Percentiles rank a stretch among this genome's conserved stretches.
Evolutionary conservation across 1,284 basidiomycete genomes (phyloP).

Genomic region (Leccinum griseonigrum): DNA sequence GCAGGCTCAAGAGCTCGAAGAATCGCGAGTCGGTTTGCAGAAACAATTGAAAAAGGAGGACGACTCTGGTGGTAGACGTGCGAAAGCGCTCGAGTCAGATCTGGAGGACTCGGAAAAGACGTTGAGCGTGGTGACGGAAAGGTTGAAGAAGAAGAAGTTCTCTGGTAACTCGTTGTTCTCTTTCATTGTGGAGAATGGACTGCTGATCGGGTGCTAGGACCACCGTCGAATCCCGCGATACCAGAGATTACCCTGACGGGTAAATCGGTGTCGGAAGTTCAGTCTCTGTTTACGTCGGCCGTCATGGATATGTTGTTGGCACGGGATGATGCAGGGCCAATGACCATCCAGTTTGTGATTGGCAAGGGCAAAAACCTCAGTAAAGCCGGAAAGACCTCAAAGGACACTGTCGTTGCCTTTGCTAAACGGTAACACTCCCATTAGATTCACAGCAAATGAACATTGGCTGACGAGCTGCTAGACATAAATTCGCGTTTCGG

Average conservation of each 20-base stretch:
- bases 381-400: not conserved
- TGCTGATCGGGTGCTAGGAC: conserved; percentile 15
- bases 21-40: not conserved
- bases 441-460: not conserved
- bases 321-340: conserved; percentile 19
- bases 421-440: conserved; percentile 12
- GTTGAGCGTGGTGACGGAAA: conserved; percentile 10
- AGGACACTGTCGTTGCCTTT: conserved; percentile 8
- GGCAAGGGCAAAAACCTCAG: conserved; percentile 7
- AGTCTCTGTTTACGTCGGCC: conserved; percentile 6
- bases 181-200: not conserved
- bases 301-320: conserved; percentile 13
- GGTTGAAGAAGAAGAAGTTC: conserved; percentile 24
- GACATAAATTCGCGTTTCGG: conserved; percentile 9
- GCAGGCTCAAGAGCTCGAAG: conserved; percentile 19
- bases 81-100: conserved; percentile 15
- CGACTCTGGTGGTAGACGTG: not conserved
- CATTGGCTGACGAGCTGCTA: conserved; percentile 8
- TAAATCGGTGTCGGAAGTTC: conserved; percentile 8
- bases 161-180: conserved; percentile 10
- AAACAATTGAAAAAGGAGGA: conserved; percentile 5
- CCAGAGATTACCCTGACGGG: conserved; percentile 3
- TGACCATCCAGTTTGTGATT: conserved; percentile 14
- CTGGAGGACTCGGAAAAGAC: conserved; percentile 19
- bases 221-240: not conserved